These are phyloP conservation scores for Exophiala xenobiotica DNA, from an alignment of 2,329 filamentous ascomycete genomes.

Conservation along the genomic window DNA sequence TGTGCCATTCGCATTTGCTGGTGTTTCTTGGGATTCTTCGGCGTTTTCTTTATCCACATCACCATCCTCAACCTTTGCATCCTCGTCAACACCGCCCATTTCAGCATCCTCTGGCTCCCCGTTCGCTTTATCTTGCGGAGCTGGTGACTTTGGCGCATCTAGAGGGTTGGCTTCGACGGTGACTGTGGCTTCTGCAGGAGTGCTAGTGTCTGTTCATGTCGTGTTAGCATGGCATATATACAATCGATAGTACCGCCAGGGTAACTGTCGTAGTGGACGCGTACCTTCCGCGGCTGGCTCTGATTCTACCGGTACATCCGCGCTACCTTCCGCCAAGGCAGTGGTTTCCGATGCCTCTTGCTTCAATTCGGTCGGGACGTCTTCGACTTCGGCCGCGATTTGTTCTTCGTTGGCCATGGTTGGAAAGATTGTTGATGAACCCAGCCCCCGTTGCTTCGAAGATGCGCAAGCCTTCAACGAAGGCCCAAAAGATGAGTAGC, in stretches of 20 bases:
- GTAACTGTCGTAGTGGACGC: conserved; percentile 1
- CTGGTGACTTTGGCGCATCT: conserved; percentile 66
- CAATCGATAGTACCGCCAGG: background rate
- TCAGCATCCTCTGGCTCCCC: conserved; percentile 69
- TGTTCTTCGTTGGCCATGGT: conserved; percentile 13
- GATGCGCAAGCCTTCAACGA: background rate
- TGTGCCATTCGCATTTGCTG: conserved; percentile 44
- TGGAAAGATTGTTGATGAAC: background rate
- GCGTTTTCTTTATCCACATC: conserved; percentile 42
- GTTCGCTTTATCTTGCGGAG: conserved; percentile 57
- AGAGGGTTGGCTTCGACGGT: conserved; percentile 16
- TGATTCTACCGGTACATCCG: conserved; percentile 4
- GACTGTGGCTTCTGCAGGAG: conserved; percentile 12
- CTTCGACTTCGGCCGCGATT: too few relatives aligned
- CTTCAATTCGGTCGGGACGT: conserved; percentile 18
- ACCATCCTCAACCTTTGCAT: conserved; percentile 41
- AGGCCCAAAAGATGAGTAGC: background rate
- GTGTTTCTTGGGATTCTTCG: conserved; percentile 41
- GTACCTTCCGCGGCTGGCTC: conserved; percentile 19
- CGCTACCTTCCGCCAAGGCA: conserved; percentile 2
- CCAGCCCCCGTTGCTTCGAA: background rate
- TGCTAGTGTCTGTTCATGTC: conserved; percentile 7
- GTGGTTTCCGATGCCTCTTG: conserved; percentile 18
- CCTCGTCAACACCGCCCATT: conserved; percentile 65
- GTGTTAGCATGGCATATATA: conserved; percentile 4